Conservation (phyloP, 768 basidiomycete genomes). For the Sporobolomyces phaffii region DNA sequence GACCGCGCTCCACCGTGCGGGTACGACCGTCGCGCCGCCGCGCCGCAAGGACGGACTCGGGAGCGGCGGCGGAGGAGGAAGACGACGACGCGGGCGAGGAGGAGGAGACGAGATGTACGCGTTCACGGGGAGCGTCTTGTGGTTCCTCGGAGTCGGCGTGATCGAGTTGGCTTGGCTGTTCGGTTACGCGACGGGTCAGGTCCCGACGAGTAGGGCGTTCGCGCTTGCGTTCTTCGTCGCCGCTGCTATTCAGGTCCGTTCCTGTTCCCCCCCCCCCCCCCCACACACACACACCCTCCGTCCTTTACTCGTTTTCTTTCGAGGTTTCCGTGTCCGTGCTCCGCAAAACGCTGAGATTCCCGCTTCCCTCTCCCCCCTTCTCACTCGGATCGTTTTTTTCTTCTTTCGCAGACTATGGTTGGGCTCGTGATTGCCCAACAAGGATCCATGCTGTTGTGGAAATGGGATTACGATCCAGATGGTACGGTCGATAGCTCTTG, state of each 20-base stretch:
- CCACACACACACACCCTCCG: too few species aligned
- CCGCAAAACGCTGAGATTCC: too few species aligned
- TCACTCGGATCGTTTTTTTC: background rate
- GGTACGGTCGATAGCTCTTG: constrained; percentile 12
- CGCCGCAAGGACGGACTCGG: too few species aligned
- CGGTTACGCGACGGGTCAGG: constrained; percentile 68
- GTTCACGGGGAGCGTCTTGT: constrained; percentile 38
- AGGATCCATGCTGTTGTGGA: constrained; percentile 38
- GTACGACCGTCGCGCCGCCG: too few species aligned
- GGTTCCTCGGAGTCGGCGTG: constrained; percentile 52
- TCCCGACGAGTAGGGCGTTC: constrained; percentile 64
- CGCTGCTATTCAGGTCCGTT: constrained; percentile 24
- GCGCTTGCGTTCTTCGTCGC: constrained; percentile 55
- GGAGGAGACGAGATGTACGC: too few species aligned
- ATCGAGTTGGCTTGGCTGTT: constrained; percentile 66
- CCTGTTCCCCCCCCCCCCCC: background rate
- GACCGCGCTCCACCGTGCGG: constrained; percentile 68
- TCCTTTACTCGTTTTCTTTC: too few species aligned
- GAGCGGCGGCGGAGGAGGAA: too few species aligned
- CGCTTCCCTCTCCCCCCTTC: too few species aligned
- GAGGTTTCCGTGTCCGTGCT: background rate
- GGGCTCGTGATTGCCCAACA: constrained; percentile 17
- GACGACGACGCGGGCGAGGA: background rate
- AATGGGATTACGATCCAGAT: constrained; percentile 41
- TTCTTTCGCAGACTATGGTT: constrained; percentile 4